phyloP scores from a whole-genome alignment of 2,329 filamentous ascomycete genomes.

The Colletotrichum chrysophilum region DNA sequence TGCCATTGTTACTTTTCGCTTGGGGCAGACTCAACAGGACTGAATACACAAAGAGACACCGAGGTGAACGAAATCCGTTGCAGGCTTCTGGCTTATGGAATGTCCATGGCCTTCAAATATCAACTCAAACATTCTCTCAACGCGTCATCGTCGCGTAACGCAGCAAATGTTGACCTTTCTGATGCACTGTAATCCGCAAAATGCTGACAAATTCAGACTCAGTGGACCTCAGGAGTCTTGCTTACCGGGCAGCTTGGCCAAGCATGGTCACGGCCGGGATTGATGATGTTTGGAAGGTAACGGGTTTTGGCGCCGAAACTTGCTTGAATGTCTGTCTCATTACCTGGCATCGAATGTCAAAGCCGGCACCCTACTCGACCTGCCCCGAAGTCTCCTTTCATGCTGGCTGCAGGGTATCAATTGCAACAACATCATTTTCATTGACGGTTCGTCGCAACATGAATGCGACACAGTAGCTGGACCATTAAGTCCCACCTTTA shows the following conservation, averaged over 20 bases:
- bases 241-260: not conserved
- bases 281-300: not conserved
- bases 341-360: fast-evolving
- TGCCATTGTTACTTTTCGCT: not conserved
- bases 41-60: not conserved
- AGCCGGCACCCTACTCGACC: not conserved
- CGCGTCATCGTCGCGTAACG: not conserved
- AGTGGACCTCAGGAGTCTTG: not conserved
- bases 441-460: not conserved
- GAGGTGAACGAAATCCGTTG: not conserved
- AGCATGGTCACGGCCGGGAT: not conserved
- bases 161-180: not conserved
- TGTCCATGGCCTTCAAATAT: not conserved
- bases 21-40: not conserved
- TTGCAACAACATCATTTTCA: not conserved
- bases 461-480: not conserved
- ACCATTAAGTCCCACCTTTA: not conserved
- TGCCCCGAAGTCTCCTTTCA: not conserved
- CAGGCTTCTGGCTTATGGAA: too few species aligned
- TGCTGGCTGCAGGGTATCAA: not conserved
- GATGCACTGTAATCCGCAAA: not conserved
- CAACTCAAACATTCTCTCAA: not conserved
- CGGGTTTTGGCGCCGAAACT: not conserved
- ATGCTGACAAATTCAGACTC: not conserved
- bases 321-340: not conserved